Base-by-base conservation (phyloP, 2,329 filamentous ascomycete genomes). In the Botryotinia calthae region DNA sequence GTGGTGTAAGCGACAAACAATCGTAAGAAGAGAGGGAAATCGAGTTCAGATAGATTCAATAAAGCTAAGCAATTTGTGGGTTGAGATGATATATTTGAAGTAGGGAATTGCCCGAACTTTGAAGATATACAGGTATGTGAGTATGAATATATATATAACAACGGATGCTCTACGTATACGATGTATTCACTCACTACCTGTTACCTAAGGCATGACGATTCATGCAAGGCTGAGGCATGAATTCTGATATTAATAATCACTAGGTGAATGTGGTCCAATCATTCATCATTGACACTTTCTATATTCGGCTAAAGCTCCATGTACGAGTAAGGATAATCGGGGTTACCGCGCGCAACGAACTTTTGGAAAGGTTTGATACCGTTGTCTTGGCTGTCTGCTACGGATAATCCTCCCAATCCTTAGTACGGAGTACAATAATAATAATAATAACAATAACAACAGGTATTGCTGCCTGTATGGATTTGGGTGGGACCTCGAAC, bases 301-400 rank as follows among this genome's bases (percentile, higher is more conserved):
- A 14, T 16, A 4, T 40, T n/a, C 22, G 34, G 22, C 37, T n/a
- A 16, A 40, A 16, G 2, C 16, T 9, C 18, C 14, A 40, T 62
- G 12, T n/a, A 40, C 58, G 7, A 62, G 59, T 37, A 9, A 62
- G 59, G 58, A 42, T 42, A 40, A 62, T 62, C 16, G n/a, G 37
- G 61, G 65, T 67, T 67, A 48, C 48, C 65, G 65, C 65, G 65
- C 56, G 37, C 65, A 67, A 67, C 65, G 25, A 42, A 34, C 37
- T 40, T 40, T 42, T 34, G 8, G 22, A 16, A 10, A 62, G 14
- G n/a, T 40, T 62, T 42, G 59, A n/a, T 62, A 62, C 59, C 34
- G n/a, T 18, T 9, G 37, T 18, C n/a, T n/a, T 54, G 48, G 48
- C 25, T 54, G 6, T 51, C 25, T 51, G n/a, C 48, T 4, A 34